Conservation (phyloP, 2,329 filamentous ascomycete genomes). For the Raffaelea ambrosiae region DNA sequence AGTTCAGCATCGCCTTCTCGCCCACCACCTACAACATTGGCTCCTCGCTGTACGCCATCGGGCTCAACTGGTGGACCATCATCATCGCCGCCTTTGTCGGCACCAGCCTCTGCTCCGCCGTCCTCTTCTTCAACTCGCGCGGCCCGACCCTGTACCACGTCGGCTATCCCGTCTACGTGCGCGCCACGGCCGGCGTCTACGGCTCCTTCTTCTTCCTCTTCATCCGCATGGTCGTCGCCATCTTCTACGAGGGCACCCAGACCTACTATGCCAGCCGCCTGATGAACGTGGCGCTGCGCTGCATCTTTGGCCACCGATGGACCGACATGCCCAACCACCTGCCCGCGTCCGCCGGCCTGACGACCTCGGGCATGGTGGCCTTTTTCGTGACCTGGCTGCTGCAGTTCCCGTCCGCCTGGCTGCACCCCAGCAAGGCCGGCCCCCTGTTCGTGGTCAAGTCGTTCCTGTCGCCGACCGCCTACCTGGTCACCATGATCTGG, state of each 20-base stretch:
- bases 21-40: conserved; percentile 5
- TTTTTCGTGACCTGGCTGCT: conserved; percentile 31
- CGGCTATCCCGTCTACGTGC: conserved; percentile 9
- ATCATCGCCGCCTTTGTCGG: conserved; percentile 4
- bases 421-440: conserved; percentile 26
- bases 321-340: conserved; percentile 19
- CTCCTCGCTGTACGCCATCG: conserved; percentile 3
- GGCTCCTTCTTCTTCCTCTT: conserved; percentile 9
- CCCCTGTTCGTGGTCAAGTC: conserved; percentile 22
- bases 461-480: conserved; percentile 19
- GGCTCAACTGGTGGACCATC: conserved; percentile 4
- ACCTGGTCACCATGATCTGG: conserved; percentile 16
- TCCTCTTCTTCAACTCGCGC: conserved; percentile 8
- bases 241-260: conserved; percentile 11
- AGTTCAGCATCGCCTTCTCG: conserved; percentile 6
- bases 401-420: conserved; percentile 20
- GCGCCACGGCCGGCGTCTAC: conserved; percentile 7
- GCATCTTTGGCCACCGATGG: conserved; percentile 12
- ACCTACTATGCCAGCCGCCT: conserved; percentile 10
- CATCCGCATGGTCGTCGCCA: conserved; percentile 9
- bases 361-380: conserved; percentile 23
- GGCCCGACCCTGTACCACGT: conserved; percentile 10
- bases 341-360: conserved; percentile 22
- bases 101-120: background rate
- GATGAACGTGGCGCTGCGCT: conserved; percentile 10